These are phyloP conservation scores for Penicillium dipodomyicola DNA, from an alignment of 495 filamentous ascomycete species.

Conservation along the genomic window DNA sequence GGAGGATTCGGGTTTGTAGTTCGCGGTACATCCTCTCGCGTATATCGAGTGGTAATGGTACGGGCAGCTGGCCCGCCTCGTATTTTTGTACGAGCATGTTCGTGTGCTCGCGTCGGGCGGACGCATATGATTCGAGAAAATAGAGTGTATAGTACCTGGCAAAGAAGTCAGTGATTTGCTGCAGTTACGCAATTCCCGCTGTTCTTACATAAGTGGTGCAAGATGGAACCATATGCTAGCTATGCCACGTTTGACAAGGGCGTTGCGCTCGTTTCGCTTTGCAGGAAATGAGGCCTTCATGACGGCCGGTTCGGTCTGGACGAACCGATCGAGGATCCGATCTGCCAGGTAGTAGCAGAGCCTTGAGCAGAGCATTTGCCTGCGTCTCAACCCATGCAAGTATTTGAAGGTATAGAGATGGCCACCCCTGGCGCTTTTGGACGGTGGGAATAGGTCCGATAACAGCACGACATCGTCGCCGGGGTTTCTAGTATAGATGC, in stretches of 20 bases:
- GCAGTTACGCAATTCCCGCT: not conserved
- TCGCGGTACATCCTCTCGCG: slow-evolving; percentile 41
- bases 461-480: slow-evolving; percentile 47
- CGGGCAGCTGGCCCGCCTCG: slow-evolving; percentile 40
- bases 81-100: slow-evolving; percentile 42
- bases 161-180: slow-evolving; percentile 5
- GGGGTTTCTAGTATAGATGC: slow-evolving; percentile 44
- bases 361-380: slow-evolving; percentile 42
- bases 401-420: slow-evolving; percentile 48
- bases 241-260: slow-evolving; percentile 35
- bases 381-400: slow-evolving; percentile 35
- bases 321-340: slow-evolving; percentile 43
- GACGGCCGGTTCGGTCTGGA: slow-evolving; percentile 30
- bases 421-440: slow-evolving; percentile 45
- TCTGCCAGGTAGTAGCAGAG: slow-evolving; percentile 46
- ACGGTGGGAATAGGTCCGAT: slow-evolving; percentile 46
- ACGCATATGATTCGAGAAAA: slow-evolving; percentile 42
- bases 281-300: slow-evolving; percentile 36
- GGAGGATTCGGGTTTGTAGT: slow-evolving; percentile 42
- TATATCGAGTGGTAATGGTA: slow-evolving; percentile 34
- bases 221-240: slow-evolving; percentile 41
- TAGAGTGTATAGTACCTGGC: slow-evolving; percentile 44
- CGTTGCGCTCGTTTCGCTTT: slow-evolving; percentile 32
- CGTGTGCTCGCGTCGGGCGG: slow-evolving; percentile 42
- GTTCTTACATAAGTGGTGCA: slow-evolving; percentile 41